Percentiles rank a stretch among this genome's conserved stretches.
Evolutionary conservation across 73 alveolate species (phyloP).

Genomic region (Durusdinium trenchii): DNA sequence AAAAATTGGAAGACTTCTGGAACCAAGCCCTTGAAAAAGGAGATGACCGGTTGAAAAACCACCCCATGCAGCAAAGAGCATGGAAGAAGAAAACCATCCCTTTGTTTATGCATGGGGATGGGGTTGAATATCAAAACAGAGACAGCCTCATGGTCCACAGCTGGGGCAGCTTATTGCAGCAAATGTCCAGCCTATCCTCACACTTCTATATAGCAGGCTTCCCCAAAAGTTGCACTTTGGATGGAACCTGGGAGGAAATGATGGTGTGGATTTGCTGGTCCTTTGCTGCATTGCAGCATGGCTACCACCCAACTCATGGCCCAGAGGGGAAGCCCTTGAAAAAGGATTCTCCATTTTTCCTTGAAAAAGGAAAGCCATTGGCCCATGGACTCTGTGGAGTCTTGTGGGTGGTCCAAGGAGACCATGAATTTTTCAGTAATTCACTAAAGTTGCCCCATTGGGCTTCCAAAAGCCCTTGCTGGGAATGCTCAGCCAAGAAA

Average conservation of each 20-base stretch:
- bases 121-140: conserved; percentile 1
- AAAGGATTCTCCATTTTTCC: conserved; percentile 16
- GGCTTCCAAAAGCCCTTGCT: neutral
- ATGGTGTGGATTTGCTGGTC: neutral
- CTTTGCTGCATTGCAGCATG: neutral
- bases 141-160: conserved; percentile 2
- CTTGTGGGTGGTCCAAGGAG: neutral
- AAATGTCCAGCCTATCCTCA: neutral
- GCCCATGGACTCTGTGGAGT: neutral
- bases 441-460: neutral
- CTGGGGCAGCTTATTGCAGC: neutral
- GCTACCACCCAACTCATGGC: neutral
- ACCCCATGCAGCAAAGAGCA: neutral
- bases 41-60: neutral
- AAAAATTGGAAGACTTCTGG: neutral
- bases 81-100: neutral
- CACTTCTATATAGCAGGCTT: neutral
- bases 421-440: neutral
- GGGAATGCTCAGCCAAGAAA: neutral
- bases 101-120: conserved; percentile 16
- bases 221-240: no score
- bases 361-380: conserved; percentile 25
- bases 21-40: neutral
- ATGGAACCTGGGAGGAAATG: neutral
- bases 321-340: conserved; percentile 18